These are phyloP conservation scores for Myochromella boudieri DNA, from an alignment of 768 basidiomycete genomes.

Conservation along the genomic window DNA sequence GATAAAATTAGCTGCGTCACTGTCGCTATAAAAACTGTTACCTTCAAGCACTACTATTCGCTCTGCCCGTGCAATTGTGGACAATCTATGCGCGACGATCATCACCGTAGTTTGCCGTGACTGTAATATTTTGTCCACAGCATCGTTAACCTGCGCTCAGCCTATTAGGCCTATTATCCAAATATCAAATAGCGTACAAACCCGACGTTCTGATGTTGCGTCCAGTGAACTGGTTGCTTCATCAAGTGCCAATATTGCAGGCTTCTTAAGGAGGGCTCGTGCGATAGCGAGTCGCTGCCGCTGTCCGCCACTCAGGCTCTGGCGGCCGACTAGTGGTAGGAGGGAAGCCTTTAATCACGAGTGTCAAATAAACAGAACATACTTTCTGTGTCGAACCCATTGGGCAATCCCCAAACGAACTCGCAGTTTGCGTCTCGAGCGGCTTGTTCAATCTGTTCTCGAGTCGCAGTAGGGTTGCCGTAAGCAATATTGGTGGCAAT, in stretches of 20 bases:
- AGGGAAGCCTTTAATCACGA: neutral
- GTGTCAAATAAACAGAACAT: conserved; percentile 24
- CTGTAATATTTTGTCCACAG: conserved; percentile 83
- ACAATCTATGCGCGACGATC: conserved; percentile 87
- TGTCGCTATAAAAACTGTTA: conserved; percentile 22
- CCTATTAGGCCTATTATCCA: neutral
- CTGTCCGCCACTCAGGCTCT: conserved; percentile 77
- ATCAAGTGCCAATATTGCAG: conserved; percentile 83
- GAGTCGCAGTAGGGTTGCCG: conserved; percentile 71
- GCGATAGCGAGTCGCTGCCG: conserved; percentile 82
- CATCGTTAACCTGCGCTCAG: conserved; percentile 70
- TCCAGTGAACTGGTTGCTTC: conserved; percentile 90
- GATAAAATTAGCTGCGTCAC: neutral
- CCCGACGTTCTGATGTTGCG: conserved; percentile 83
- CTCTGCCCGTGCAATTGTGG: conserved; percentile 88
- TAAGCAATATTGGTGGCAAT: conserved; percentile 95
- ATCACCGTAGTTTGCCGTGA: conserved; percentile 82
- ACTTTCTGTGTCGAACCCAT: conserved; percentile 94
- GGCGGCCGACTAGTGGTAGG: conserved; percentile 52
- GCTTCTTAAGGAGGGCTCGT: conserved; percentile 85
- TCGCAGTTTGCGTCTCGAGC: conserved; percentile 94
- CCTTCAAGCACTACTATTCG: conserved; percentile 89
- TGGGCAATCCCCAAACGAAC: conserved; percentile 92
- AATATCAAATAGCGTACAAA: conserved; percentile 26
- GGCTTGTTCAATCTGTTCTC: conserved; percentile 83